Evolutionary conservation across 2,329 filamentous ascomycete genomes (phyloP), one percentile per base, ranked within the genome.

Genomic region (Neonectria punicea): DNA sequence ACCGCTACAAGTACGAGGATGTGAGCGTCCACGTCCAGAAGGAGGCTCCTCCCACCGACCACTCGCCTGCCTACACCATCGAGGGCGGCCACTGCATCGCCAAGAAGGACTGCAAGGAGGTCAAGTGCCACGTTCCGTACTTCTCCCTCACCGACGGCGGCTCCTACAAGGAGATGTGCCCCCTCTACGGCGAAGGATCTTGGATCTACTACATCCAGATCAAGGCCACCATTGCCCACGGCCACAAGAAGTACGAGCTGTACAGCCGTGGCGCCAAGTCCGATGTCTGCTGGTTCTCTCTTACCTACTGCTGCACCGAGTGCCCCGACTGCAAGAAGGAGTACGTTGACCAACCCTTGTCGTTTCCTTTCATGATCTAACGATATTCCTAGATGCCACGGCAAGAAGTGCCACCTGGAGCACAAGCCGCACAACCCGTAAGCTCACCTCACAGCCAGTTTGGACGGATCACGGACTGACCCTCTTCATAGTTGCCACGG

Each of bases 1-100:
- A 70, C 25, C 70, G 69, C 60, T 73, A 74, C 69, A 72, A 73
- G 65, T 75, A 72, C n/a, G 73, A 75, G 22, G 73, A 75, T 66
- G 70, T 75, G 8, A 56, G 56, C 13, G 55, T 74, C 28, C 66
- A 68, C 18, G 47, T 74, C 41, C 66, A 75, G 63, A 65, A 66
- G 10, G 69, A 69, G 49, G 54, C 61, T 25, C 69, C 73, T 30
- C 70, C 73, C 7, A 66, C 44, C 4, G 65, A 67, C 14, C 30
- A 67, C 34, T 72, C 72, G 14, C 68, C 66, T 30, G 65, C 65
- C 50, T 74, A 74, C 65, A 73, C 58, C 60, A 67, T 70, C 51
- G 53, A 65, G 20, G 70, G 65, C 28, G 73, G 70, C 11, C 69
- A 74, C 41, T 75, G 73, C 43, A 67, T 69, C 47, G 61, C 65